Conservation (phyloP, 140 eudicot genomes). For the Ambrosia hybrid region DNA sequence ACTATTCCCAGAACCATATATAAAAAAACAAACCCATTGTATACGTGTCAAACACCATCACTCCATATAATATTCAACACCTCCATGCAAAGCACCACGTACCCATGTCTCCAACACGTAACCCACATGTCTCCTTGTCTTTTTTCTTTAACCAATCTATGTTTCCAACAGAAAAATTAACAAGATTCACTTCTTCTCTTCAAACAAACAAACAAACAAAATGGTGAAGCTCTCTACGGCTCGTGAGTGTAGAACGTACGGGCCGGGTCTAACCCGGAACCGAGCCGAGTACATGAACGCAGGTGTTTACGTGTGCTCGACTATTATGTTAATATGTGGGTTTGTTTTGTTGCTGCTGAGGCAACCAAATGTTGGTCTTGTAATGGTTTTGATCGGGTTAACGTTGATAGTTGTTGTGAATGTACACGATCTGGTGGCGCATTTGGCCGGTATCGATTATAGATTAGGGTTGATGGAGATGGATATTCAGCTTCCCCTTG, state of each 20-base stretch:
- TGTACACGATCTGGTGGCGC: slow-evolving; percentile 83
- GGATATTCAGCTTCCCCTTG: slow-evolving; percentile 70
- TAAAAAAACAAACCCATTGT: not conserved
- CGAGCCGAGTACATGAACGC: slow-evolving; percentile 86
- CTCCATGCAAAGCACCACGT: slow-evolving; percentile 69
- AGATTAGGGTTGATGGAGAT: slow-evolving; percentile 50
- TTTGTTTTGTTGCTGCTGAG: slow-evolving; percentile 50
- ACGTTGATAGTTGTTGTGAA: slow-evolving; percentile 45
- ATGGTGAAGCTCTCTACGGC: slow-evolving; percentile 98
- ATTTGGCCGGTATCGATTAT: slow-evolving; percentile 77
- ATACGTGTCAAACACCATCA: slow-evolving; percentile 20
- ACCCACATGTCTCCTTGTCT: slow-evolving; percentile 6
- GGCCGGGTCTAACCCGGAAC: slow-evolving; percentile 58
- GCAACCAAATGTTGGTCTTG: slow-evolving; percentile 61
- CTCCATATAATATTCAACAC: not conserved
- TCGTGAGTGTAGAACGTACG: slow-evolving; percentile 78
- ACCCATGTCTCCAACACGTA: slow-evolving; percentile 28
- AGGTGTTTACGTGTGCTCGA: slow-evolving; percentile 67
- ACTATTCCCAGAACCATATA: not conserved
- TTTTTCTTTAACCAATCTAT: not conserved
- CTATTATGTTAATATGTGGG: slow-evolving; percentile 57
- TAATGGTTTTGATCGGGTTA: slow-evolving; percentile 50
- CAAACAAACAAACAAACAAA: not conserved
- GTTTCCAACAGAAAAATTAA: no score
- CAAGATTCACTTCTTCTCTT: no score